Conservation (phyloP, 169 alveolate species). For the Pseudocohnilembus persalinus region DNA sequence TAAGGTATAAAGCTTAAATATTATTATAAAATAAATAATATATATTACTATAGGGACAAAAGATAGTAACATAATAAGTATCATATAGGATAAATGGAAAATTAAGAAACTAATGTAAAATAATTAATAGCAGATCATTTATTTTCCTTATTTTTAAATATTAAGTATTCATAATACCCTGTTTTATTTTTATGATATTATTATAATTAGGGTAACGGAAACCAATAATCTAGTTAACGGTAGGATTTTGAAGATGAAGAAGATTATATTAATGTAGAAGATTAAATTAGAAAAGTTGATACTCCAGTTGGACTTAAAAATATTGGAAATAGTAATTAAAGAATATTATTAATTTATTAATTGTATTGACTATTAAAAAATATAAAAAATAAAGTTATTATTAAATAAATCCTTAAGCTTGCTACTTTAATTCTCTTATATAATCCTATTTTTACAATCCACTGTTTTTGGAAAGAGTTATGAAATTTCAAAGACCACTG, state of each 20-base stretch:
- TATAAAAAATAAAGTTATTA: background rate
- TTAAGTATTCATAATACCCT: no score
- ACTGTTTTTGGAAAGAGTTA: constrained; percentile 16
- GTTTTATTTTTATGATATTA: no score
- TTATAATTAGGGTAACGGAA: no score
- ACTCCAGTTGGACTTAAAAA: constrained; percentile 19
- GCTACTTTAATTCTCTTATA: constrained; percentile 25
- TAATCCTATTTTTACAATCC: constrained; percentile 17
- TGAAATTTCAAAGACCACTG: constrained; percentile 11
- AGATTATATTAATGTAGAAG: background rate
- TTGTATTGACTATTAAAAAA: background rate
- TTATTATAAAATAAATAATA: no score
- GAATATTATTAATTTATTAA: background rate
- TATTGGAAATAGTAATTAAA: constrained; percentile 19
- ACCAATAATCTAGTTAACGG: background rate
- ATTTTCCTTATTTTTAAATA: no score
- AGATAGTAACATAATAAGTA: no score
- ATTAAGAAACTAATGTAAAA: no score
- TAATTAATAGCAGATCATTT: no score
- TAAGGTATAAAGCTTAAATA: background rate
- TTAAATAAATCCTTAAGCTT: background rate
- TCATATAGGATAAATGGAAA: no score
- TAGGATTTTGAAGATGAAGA: constrained; percentile 2
- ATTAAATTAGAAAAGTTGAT: constrained; percentile 6
- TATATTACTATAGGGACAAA: no score